Percentiles rank a stretch among this genome's conserved stretches.
phyloP scores from a whole-genome alignment of 2,329 filamentous ascomycete genomes.

The Colletotrichum coccodes region DNA sequence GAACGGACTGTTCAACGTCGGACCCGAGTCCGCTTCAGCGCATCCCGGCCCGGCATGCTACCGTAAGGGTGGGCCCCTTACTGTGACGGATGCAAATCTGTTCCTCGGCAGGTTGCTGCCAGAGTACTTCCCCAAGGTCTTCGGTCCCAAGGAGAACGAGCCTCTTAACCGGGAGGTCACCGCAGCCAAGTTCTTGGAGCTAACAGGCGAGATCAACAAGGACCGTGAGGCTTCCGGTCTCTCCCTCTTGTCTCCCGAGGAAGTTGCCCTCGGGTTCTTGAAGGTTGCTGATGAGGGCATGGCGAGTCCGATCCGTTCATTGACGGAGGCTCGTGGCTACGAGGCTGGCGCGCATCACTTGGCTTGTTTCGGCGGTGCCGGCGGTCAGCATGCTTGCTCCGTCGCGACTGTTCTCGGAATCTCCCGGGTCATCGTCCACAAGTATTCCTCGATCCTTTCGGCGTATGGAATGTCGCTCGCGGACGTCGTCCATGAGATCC shows the following conservation, averaged over 20 bases:
- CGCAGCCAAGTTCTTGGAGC: slow-evolving; percentile 49
- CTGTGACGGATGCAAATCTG: slow-evolving; percentile 78
- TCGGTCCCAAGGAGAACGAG: slow-evolving; percentile 74
- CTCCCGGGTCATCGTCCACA: slow-evolving; percentile 52
- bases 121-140: slow-evolving; percentile 79
- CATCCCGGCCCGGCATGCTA: slow-evolving; percentile 80
- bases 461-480: slow-evolving; percentile 58
- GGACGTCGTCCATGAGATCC: slow-evolving; percentile 53
- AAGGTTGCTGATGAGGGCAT: slow-evolving; percentile 50
- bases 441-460: slow-evolving; percentile 56
- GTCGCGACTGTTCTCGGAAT: slow-evolving; percentile 56
- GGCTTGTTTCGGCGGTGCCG: slow-evolving; percentile 47
- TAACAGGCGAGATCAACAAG: slow-evolving; percentile 54
- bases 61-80: slow-evolving; percentile 76
- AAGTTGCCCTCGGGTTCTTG: slow-evolving; percentile 49
- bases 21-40: slow-evolving; percentile 76
- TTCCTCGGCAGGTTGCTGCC: slow-evolving; percentile 69
- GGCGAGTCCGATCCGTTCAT: slow-evolving; percentile 46
- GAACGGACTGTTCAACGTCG: slow-evolving; percentile 79
- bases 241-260: slow-evolving; percentile 42
- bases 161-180: slow-evolving; percentile 53
- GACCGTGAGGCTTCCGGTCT: slow-evolving; percentile 40
- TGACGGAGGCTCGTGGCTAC: slow-evolving; percentile 48
- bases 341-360: slow-evolving; percentile 47
- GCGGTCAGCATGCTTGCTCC: slow-evolving; percentile 55